A percentile compares a stretch with the other conserved stretches of the same genome.
These are phyloP conservation scores for Sphaerostilbella broomeana DNA, from an alignment of 2,329 filamentous ascomycete species.

Conservation along the genomic window DNA sequence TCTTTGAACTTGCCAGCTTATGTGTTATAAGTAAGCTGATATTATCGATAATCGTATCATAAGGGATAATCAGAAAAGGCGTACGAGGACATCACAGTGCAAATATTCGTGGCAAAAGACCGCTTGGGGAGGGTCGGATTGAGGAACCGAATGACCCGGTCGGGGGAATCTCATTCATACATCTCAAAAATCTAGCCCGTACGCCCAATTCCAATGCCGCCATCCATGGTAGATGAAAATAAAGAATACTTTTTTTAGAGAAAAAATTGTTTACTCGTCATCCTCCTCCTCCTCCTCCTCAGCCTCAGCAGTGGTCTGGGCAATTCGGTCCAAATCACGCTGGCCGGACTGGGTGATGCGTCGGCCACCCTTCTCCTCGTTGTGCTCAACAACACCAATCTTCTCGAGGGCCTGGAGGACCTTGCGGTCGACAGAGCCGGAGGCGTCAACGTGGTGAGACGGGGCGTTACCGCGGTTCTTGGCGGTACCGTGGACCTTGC, in stretches of 20 bases:
- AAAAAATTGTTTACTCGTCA: slow-evolving; percentile 57
- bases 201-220: slow-evolving; percentile 29
- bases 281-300: slow-evolving; percentile 65
- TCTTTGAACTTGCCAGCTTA: too few species aligned
- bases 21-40: too few species aligned
- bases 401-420: slow-evolving; percentile 96
- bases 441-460: slow-evolving; percentile 92
- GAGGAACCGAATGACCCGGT: slow-evolving; percentile 32
- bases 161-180: slow-evolving; percentile 36
- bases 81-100: too few species aligned
- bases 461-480: slow-evolving; percentile 95
- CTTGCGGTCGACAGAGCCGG: slow-evolving; percentile 94
- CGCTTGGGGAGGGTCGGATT: slow-evolving; percentile 11
- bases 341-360: slow-evolving; percentile 97
- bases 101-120: not conserved
- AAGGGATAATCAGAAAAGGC: too few species aligned
- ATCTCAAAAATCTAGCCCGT: slow-evolving; percentile 34
- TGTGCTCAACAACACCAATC: slow-evolving; percentile 95
- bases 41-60: too few species aligned
- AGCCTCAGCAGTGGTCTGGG: slow-evolving; percentile 70
- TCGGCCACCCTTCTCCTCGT: slow-evolving; percentile 97
- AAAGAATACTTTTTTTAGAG: slow-evolving; percentile 21
- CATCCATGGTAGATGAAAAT: slow-evolving; percentile 16
- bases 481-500: slow-evolving; percentile 90
- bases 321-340: slow-evolving; percentile 97